A percentile compares a stretch with the other conserved stretches of the same genome.
Evolutionary conservation across 108 stramenopile genomes (phyloP).

Genomic region (Craspedostauros australis): DNA sequence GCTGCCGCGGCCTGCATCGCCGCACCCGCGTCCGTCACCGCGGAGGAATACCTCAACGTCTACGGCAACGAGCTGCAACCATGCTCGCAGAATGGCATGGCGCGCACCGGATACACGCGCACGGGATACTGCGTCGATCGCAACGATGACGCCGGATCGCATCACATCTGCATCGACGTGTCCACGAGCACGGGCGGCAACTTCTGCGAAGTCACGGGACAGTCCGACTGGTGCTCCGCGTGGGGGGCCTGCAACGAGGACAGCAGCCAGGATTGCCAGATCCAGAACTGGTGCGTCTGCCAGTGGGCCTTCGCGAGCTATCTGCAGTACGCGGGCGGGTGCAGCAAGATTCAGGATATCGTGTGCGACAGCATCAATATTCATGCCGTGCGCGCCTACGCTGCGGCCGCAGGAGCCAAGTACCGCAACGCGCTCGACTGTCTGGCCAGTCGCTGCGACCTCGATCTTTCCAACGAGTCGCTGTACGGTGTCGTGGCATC

Average conservation of each 20-base stretch:
- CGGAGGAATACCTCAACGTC: conserved; percentile 33
- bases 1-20: no score
- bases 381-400: conserved; percentile 43
- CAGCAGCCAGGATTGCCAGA: conserved; percentile 2
- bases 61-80: conserved; percentile 31
- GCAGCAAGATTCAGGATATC: conserved; percentile 53
- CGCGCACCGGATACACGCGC: conserved; percentile 48
- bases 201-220: conserved; percentile 57
- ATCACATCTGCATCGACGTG: conserved; percentile 58
- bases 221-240: conserved; percentile 44
- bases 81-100: conserved; percentile 39
- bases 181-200: conserved; percentile 17
- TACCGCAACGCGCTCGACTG: conserved; percentile 17
- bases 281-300: conserved; percentile 58
- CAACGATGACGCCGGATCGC: conserved; percentile 39
- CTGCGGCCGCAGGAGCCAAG: not conserved
- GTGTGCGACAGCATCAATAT: conserved; percentile 50
- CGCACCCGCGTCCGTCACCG: no score
- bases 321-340: conserved; percentile 53
- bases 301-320: conserved; percentile 68
- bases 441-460: conserved; percentile 15
- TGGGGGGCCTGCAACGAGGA: conserved; percentile 33
- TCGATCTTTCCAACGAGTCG: no score
- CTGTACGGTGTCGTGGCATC: no score
- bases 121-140: conserved; percentile 40